Percentiles rank a stretch among this genome's conserved stretches.
phyloP scores from a whole-genome alignment of 148 eudicot species.

The Camellia japonica region DNA sequence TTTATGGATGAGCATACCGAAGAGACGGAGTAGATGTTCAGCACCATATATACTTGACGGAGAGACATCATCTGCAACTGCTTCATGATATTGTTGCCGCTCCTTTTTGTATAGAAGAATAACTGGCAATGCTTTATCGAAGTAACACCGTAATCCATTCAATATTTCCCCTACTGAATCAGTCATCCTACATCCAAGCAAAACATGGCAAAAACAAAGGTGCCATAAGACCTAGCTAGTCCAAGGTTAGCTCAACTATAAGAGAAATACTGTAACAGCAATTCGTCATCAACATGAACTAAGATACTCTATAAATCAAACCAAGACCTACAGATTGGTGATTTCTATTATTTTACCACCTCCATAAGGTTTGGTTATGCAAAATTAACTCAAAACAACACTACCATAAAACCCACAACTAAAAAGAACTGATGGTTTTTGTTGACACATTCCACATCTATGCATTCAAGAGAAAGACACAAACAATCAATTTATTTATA shows the following conservation, averaged over 20 bases:
- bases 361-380: not conserved
- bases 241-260: conserved; percentile 2
- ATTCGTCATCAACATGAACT: not conserved
- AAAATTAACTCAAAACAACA: not conserved
- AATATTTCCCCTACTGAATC: conserved; percentile 78
- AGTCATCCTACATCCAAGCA: conserved; percentile 45
- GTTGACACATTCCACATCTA: not conserved
- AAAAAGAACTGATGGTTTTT: not conserved
- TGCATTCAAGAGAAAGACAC: not conserved
- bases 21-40: conserved; percentile 94
- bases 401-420: not conserved
- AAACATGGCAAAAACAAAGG: not conserved
- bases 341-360: not conserved
- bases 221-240: not conserved
- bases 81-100: conserved; percentile 73
- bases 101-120: conserved; percentile 91
- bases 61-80: conserved; percentile 62
- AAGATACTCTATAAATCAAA: not conserved
- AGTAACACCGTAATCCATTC: conserved; percentile 83
- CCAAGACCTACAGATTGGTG: not conserved
- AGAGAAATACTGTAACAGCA: not conserved
- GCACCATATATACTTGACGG: conserved; percentile 95
- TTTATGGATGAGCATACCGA: conserved; percentile 55
- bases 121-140: conserved; percentile 83
- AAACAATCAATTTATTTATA: not conserved